Conservation (phyloP, 768 basidiomycete genomes). For the Gymnopilus junonius region DNA sequence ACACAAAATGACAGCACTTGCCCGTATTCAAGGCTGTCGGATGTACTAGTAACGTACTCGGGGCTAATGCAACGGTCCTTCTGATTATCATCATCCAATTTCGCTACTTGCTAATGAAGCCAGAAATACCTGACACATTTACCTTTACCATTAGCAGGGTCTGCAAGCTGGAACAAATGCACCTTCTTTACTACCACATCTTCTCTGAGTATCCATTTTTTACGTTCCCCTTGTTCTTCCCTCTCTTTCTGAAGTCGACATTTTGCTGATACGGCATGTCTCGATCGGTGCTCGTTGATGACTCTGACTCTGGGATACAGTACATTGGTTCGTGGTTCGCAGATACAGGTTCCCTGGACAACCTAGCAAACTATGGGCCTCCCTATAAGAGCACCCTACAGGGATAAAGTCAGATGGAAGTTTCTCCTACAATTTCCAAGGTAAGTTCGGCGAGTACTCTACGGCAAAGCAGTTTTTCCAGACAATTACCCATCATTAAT, state of each 20-base stretch:
- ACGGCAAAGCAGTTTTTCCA: background rate
- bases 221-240: background rate
- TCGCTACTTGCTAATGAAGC: background rate
- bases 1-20: background rate
- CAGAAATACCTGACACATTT: background rate
- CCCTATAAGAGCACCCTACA: constrained; percentile 23
- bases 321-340: constrained; percentile 23
- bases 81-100: background rate
- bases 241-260: background rate
- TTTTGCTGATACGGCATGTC: background rate
- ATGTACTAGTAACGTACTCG: too few relatives aligned
- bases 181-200: background rate
- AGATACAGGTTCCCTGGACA: constrained; percentile 20
- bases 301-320: constrained; percentile 21
- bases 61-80: background rate
- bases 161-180: background rate
- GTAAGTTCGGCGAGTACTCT: constrained; percentile 2
- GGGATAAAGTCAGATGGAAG: constrained; percentile 16
- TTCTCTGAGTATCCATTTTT: background rate
- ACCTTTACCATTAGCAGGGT: background rate
- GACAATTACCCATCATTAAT: background rate
- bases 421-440: constrained; percentile 20
- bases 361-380: constrained; percentile 21
- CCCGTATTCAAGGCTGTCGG: background rate
- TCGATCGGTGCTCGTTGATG: constrained; percentile 24